These are phyloP conservation scores for Haplographium delicatum DNA, from an alignment of 495 filamentous ascomycete species.

Conservation along the genomic window DNA sequence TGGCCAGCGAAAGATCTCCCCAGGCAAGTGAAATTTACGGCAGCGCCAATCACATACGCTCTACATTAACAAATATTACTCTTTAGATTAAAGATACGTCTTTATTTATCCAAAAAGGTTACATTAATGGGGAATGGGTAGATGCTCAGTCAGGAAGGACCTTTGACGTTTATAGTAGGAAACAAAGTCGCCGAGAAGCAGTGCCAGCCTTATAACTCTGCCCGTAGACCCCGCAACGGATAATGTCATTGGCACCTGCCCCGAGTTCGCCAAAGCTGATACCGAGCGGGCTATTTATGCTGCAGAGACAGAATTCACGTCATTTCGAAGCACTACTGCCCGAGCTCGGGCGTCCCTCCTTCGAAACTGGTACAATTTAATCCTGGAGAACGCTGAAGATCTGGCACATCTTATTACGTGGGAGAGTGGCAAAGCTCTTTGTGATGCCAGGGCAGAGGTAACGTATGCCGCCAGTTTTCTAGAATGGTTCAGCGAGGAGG, in stretches of 20 bases:
- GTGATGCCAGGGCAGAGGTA: conserved; percentile 52
- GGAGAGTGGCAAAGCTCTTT: conserved; percentile 53
- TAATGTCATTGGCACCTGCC: background rate
- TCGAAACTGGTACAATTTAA: conserved; percentile 79
- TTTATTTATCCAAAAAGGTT: too few relatives aligned
- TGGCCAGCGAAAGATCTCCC: too few relatives aligned
- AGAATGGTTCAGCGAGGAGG: conserved; percentile 58
- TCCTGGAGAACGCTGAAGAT: conserved; percentile 28
- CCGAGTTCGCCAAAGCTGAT: conserved; percentile 9
- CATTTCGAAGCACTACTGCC: conserved; percentile 42
- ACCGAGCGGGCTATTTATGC: conserved; percentile 26
- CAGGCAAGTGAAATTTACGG: too few relatives aligned
- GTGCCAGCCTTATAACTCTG: too few relatives aligned
- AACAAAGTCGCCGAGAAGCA: too few relatives aligned
- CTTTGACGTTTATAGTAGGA: too few relatives aligned
- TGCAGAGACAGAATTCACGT: conserved; percentile 5
- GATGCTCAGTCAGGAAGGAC: too few relatives aligned
- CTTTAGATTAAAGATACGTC: too few relatives aligned
- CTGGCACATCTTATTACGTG: conserved; percentile 39
- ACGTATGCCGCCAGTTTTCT: conserved; percentile 52
- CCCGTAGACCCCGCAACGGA: background rate
- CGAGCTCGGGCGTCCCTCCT: conserved; percentile 75
- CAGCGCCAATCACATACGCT: too few relatives aligned
- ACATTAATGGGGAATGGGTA: too few relatives aligned
- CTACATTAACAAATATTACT: too few relatives aligned